Base-by-base conservation (phyloP, 192 early-diverging fungal genomes). In the Coemansia sp. region DNA sequence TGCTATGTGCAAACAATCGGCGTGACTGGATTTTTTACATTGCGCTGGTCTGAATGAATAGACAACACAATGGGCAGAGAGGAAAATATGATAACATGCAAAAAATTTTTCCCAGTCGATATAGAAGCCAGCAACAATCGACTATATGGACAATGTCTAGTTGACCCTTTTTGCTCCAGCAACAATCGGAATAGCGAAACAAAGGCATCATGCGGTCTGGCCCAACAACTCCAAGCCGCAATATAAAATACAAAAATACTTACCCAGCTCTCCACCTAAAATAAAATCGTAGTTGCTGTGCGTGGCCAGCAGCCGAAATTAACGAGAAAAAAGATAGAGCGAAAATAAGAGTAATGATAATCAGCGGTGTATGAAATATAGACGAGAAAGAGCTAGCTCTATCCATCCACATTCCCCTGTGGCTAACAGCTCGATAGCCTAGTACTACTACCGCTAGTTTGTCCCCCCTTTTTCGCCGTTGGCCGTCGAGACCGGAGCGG, bases 281-380 rank as follows among this genome's bases (percentile, higher is more conserved):
- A 50, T 49, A 22, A 50, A 50, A 22, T 2, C 4, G 9, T 20
- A 22, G 20, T 50, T 50, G 49, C 49, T 50, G 49, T 50, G 49
- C 49, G 49, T 50, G 49, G 49, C 49, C 49, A 50, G 49, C 49
- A 11, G 49, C 49, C 49, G 20, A 50, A 50, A 50, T n/a, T 18
- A 50, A 50, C 20, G 20, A 10, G 3, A 20, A 11, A 10, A 20
- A 10, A 10, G 9, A 22, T 8, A 20, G 8, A 44, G 43, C 43
- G 0, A 44, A 44, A 15, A 16, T 16, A 44, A 2, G 20, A 50
- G 49, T 20, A 50, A 22, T 22, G n/a, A 50, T 22, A 10, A 24
- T 50, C 49, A 11, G 3, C 20, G 10, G 36, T n/a, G 10, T 50
- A 20, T 5, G n/a, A 6, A 50, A 50, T 22, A 20, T 22, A 9